phyloP scores from a whole-genome alignment of 83 land plant genomes.

The Thuja plicata region DNA sequence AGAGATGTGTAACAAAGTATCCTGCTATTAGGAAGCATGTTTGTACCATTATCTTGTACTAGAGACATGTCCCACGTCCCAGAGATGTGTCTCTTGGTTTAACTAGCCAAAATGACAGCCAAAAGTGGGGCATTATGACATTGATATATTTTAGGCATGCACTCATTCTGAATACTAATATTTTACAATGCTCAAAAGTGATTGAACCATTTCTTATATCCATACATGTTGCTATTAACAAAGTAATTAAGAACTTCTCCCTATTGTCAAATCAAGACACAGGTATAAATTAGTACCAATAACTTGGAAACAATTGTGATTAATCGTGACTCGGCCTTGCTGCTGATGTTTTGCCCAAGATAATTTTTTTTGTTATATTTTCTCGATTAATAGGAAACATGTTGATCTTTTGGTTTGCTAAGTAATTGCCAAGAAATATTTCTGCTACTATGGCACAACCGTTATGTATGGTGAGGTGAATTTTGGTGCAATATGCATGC shows the following conservation, averaged over 20 bases:
- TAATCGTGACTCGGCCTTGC: too few relatives aligned
- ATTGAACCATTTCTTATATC: neutral
- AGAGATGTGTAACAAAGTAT: too few relatives aligned
- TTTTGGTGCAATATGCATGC: neutral
- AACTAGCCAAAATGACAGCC: neutral
- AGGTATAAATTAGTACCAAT: neutral
- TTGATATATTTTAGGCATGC: neutral
- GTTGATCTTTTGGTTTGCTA: too few relatives aligned
- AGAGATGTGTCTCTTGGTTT: too few relatives aligned
- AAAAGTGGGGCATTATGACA: neutral
- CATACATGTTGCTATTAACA: neutral
- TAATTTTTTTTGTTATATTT: too few relatives aligned
- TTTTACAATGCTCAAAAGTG: neutral
- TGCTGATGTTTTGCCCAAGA: too few relatives aligned
- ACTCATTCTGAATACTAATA: neutral
- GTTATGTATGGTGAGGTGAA: neutral
- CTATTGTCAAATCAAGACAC: neutral
- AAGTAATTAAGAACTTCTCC: neutral
- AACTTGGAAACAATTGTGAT: neutral
- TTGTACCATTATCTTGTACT: too few relatives aligned
- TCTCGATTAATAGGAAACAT: too few relatives aligned
- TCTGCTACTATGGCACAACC: too few relatives aligned
- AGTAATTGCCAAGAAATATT: too few relatives aligned
- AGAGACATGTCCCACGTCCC: too few relatives aligned
- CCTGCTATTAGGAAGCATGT: too few relatives aligned